Evolutionary conservation across 1,139 yeast genomes (phyloP), one percentile per base, ranked within the genome.

Genomic region (Debaryomyces coudertii): DNA sequence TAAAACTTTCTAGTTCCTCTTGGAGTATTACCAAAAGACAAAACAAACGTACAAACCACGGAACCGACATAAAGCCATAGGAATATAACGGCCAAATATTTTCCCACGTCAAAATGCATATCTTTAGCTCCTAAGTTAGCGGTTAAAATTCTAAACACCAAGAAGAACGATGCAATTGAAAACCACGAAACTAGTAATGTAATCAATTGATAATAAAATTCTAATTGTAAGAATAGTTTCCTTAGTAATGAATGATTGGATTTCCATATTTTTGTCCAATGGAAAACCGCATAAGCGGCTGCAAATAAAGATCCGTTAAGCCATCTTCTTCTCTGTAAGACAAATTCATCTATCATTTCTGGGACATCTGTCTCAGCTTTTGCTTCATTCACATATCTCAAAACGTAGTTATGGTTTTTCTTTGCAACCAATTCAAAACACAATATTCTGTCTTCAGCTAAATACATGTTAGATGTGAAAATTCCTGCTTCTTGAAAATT

Each of bases 351-450:
- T 27, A 87, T 71, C 25, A 69, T 68, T 51, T 85, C 90, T 0
- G 95, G 95, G 25, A 87, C 95, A 72, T 87, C 95, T 2, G 95
- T 87, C 57, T 84, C 89, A 0, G 95, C 95, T 51, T 79, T 79
- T 15, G 95, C 93, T 37, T 82, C 79, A 57, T 82, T 85, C 46
- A 87, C 93, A 57, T 86, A 87, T 51, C 85, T 75, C 53, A 87
- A 74, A 15, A 84, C 69, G 79, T 90, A 87, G 47, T 78, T 70
- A 49, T 79, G 74, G 36, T 75, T 67, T 42, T 72, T 69, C 56
- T 87, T 87, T n/a, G 93, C 89, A 27, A 87, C 89, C 46, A 87
- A 74, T 63, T 87, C 95, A 66, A 85, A 87, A 71, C 95, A 87
- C 56, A 87, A 71, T 48, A 87, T 87, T 60, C 95, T 77, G 64